Conservation (phyloP, 1,284 basidiomycete species). For the Phlebopus sp. region DNA sequence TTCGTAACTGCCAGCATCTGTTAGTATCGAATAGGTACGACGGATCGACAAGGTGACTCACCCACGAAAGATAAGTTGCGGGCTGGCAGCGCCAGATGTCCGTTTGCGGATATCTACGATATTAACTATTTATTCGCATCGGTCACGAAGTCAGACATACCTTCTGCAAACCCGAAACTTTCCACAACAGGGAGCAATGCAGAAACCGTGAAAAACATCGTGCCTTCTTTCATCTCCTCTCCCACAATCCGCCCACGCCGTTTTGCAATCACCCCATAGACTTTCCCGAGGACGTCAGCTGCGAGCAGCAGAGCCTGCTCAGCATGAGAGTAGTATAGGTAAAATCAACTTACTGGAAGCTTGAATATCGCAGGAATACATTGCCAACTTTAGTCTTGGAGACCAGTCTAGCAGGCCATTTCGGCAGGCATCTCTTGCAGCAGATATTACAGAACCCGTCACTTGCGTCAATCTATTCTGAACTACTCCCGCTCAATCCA, state of each 20-base stretch:
- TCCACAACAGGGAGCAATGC: conserved; percentile 95
- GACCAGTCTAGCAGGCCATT: conserved; percentile 95
- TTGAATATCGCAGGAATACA: conserved; percentile 99
- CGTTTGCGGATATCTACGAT: conserved; percentile 84
- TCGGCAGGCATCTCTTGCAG: conserved; percentile 86
- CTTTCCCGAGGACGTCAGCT: conserved; percentile 98
- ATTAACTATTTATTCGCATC: conserved; percentile 7
- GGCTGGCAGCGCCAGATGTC: conserved; percentile 95
- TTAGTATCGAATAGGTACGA: conserved; percentile 11
- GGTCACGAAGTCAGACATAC: conserved; percentile 38
- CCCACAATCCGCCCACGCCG: conserved; percentile 89
- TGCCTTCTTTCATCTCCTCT: conserved; percentile 99
- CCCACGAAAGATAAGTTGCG: conserved; percentile 96
- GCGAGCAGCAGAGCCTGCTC: conserved; percentile 7
- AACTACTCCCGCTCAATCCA: conserved; percentile 37
- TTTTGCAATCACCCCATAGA: conserved; percentile 92
- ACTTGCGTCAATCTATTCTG: conserved; percentile 74
- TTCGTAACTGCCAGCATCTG: conserved; percentile 59
- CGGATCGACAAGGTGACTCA: conserved; percentile 36
- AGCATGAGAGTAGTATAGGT: conserved; percentile 4
- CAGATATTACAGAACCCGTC: conserved; percentile 86
- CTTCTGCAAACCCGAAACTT: conserved; percentile 96
- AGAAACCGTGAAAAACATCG: conserved; percentile 89
- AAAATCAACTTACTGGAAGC: conserved; percentile 74
- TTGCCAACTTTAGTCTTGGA: conserved; percentile 93